These are phyloP conservation scores for Nidularia pulvinata DNA, from an alignment of 768 basidiomycete species.

Conservation along the genomic window DNA sequence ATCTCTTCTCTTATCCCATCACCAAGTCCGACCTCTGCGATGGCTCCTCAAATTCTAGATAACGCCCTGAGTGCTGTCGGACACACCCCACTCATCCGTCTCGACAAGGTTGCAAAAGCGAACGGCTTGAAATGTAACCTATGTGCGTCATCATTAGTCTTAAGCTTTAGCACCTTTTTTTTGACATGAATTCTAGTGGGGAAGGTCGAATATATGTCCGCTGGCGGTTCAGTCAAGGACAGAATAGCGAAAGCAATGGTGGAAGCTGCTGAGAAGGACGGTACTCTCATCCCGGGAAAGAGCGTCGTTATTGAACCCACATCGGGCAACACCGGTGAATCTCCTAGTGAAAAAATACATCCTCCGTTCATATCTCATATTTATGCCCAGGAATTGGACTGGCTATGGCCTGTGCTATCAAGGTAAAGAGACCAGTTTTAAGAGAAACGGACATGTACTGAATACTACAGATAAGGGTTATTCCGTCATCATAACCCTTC, in stretches of 20 bases:
- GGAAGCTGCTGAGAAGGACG: constrained; percentile 88
- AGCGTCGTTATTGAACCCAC: constrained; percentile 96
- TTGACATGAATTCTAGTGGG: constrained; percentile 51
- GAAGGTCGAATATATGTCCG: constrained; percentile 89
- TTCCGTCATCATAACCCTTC: constrained; percentile 87
- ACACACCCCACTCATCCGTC: constrained; percentile 86
- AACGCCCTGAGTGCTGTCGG: constrained; percentile 87
- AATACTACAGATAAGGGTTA: constrained; percentile 91
- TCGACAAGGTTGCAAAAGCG: constrained; percentile 73
- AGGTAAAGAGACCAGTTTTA: constrained; percentile 48
- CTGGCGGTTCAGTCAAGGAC: constrained; percentile 95
- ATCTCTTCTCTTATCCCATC: background rate
- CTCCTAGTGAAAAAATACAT: constrained; percentile 3
- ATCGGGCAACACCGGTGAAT: constrained; percentile 90
- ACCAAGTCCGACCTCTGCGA: constrained; percentile 11
- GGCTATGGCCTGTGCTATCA: constrained; percentile 91
- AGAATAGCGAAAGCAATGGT: constrained; percentile 97
- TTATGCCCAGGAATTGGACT: constrained; percentile 77
- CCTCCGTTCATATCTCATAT: background rate
- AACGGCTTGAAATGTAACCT: constrained; percentile 89
- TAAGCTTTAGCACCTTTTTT: background rate
- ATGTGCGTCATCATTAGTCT: constrained; percentile 44
- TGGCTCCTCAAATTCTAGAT: constrained; percentile 60
- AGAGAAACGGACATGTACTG: constrained; percentile 40
- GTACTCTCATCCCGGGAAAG: constrained; percentile 81